These are phyloP conservation scores for Hortiboletus flavorubellus DNA, from an alignment of 768 basidiomycete species.

Conservation along the genomic window DNA sequence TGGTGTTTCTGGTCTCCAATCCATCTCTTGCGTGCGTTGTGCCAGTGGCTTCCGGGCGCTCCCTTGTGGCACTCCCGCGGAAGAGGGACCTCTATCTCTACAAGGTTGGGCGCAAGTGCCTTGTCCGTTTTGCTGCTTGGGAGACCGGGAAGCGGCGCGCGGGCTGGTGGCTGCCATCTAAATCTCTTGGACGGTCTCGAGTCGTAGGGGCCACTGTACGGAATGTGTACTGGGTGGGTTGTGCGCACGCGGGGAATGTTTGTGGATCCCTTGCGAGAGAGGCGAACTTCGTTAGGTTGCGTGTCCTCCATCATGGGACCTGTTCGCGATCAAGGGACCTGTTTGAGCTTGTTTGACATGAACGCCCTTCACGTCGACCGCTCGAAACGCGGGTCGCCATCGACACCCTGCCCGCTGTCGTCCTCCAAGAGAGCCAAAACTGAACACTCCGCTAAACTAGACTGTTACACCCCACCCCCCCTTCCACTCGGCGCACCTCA, in stretches of 20 bases:
- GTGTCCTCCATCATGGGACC: constrained; percentile 31
- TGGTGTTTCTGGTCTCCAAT: constrained; percentile 8
- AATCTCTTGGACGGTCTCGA: constrained; percentile 3
- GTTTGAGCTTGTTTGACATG: constrained; percentile 29
- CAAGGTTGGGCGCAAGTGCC: background rate
- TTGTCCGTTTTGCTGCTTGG: background rate
- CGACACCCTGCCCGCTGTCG: constrained; percentile 3
- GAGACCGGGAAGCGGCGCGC: background rate
- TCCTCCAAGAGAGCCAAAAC: constrained; percentile 21
- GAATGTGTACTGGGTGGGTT: background rate
- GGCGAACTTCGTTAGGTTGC: constrained; percentile 39
- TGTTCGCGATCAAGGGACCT: background rate
- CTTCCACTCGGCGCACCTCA: constrained; percentile 19
- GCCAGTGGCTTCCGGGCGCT: background rate
- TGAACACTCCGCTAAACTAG: constrained; percentile 8
- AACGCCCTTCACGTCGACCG: background rate
- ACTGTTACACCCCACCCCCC: constrained; percentile 6
- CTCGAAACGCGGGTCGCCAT: constrained; percentile 11
- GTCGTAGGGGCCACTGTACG: background rate
- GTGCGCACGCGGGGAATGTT: constrained; percentile 28
- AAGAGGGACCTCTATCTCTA: constrained; percentile 1
- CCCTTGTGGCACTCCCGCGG: constrained; percentile 15
- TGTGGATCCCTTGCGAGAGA: constrained; percentile 32
- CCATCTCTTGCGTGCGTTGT: constrained; percentile 11
- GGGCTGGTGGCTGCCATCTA: background rate